Percentiles rank a stretch among this genome's conserved stretches.
phyloP scores from a whole-genome alignment of 2,329 filamentous ascomycete genomes.

The Clonostachys rosea region DNA sequence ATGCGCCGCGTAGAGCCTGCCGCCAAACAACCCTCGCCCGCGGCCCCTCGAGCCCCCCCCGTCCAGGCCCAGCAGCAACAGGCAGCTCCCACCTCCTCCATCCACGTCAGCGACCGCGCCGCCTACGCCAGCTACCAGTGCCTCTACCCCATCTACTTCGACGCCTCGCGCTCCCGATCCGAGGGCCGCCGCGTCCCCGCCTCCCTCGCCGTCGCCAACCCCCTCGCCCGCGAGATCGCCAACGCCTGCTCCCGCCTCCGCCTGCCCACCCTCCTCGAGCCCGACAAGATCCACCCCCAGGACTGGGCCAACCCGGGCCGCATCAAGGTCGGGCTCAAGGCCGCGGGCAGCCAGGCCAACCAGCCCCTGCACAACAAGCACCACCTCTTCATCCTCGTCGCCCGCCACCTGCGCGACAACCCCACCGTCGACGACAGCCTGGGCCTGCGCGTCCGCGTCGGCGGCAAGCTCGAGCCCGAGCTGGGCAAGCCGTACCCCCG shows the following conservation, averaged over 20 bases:
- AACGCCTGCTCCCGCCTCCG: constrained; percentile 74
- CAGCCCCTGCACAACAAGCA: constrained; percentile 70
- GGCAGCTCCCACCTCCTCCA: constrained; percentile 3
- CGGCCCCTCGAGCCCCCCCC: constrained; percentile 9
- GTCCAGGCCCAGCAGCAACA: constrained; percentile 8
- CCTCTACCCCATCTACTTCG: constrained; percentile 95
- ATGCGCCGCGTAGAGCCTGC: constrained; percentile 24
- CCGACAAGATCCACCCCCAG: constrained; percentile 87
- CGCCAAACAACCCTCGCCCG: constrained; percentile 21
- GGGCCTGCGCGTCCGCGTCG: constrained; percentile 68
- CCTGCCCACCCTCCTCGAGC: constrained; percentile 76
- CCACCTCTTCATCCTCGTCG: constrained; percentile 79
- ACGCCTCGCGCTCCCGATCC: constrained; percentile 66
- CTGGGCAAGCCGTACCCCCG: constrained; percentile 64
- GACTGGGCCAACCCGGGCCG: constrained; percentile 97
- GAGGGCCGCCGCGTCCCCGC: constrained; percentile 76
- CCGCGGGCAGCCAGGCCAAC: constrained; percentile 2
- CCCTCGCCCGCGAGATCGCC: constrained; percentile 83
- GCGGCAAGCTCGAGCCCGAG: constrained; percentile 62
- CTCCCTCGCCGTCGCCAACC: constrained; percentile 73
- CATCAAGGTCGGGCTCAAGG: constrained; percentile 73
- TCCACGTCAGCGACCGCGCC: constrained; percentile 23
- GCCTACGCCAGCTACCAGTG: constrained; percentile 76
- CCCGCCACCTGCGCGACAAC: constrained; percentile 69
- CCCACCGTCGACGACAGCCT: constrained; percentile 68